Base-by-base conservation (phyloP, 2,329 filamentous ascomycete genomes). In the Sporothrix dimorphospora region DNA sequence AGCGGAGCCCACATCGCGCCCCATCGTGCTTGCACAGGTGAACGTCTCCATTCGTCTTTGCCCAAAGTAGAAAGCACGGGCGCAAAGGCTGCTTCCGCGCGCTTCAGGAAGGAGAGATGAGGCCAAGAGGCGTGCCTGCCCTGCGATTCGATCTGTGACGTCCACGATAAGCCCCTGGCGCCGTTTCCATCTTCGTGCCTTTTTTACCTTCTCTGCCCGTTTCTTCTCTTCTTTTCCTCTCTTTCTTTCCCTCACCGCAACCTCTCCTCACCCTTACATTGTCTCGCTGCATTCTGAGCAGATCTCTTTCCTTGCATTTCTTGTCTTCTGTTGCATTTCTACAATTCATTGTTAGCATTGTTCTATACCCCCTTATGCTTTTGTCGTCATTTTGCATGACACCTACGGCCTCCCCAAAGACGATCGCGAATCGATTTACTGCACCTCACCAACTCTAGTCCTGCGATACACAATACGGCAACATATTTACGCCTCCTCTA, bases 131-230 rank as follows among this genome's bases (percentile, higher is more conserved):
- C 49, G 34, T 45, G 12, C 66, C 34, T 57, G 30, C 66, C 66
- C 19, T 69, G 65, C 45, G 42, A 53, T 67, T 45, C 45, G 42
- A 53, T 67, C 65, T 67, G 65, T 67, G 65, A 67, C 65, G 65
- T 67, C 45, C 45, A 51, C 30, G 65, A 51, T 27, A 21, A 34
- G 11, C 8, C 65, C 45, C 63, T 34, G 63, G 42, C 24, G 42
- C 27, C 14, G 24, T 49, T 66, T 34, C 42, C 24, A 65, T 45
- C 42, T 67, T 67, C 27, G 34, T 16, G 21, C 70, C 30, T 55
- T 70, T 14, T 42, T 59, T 68, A 55, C 30, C 27, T 70, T 42
- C 45, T 53, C n/a, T 38, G 19, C 30, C 8, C 49, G 57, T 30
- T 51, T 3, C n/a, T 19, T 49, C 34, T 30, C 16, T 49, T 51